Evolutionary conservation across 805 yeast genomes (phyloP), one percentile per base, ranked within the genome.

Genomic region (Ogataea trehaloabstinens): DNA sequence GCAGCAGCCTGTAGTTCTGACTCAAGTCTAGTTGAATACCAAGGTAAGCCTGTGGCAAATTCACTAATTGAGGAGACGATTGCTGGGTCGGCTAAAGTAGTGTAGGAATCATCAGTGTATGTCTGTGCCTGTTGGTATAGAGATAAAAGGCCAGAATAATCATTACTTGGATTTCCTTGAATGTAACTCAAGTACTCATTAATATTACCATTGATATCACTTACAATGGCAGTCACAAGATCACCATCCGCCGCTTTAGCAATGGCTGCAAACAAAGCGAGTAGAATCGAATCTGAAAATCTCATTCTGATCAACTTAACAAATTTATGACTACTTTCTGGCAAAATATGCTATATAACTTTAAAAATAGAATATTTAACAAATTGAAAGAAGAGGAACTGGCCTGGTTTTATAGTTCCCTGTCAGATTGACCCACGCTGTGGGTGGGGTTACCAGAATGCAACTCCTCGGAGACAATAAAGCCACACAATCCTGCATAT

Each of bases 71-170:
- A 35, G 3, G 46, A 27, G 18, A 37, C 33, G 28, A 40, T 40
- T 1, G 37, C 43, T 19, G 51, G 22, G 38, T 56, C 48, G 41
- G 63, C 55, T 41, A 70, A 55, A 24, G 74, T 68, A 31, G 74
- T 70, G 55, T 67, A 70, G n/a, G 70, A 57, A 36, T 67, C 63
- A 50, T 70, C 72, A 8, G 68, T 69, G 54, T 68, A 70, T 31
- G 73, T 69, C 22, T 48, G 51, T 24, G 61, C 64, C 21, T 49
- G 46, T 30, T 46, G 30, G 31, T 67, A 68, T 37, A 67, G 51
- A 12, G 52, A 35, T 7, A 69, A 49, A 32, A 69, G 53, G 11
- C 46, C 60, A 2, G 55, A 42, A 18, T 63, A 63, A 28, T 55
- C 61, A 15, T 39, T 49, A 15, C 37, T 34, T 11, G 56, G 41